Evolutionary conservation across 169 alveolate species (phyloP).

Genomic region (Cryptosporidium felis): DNA sequence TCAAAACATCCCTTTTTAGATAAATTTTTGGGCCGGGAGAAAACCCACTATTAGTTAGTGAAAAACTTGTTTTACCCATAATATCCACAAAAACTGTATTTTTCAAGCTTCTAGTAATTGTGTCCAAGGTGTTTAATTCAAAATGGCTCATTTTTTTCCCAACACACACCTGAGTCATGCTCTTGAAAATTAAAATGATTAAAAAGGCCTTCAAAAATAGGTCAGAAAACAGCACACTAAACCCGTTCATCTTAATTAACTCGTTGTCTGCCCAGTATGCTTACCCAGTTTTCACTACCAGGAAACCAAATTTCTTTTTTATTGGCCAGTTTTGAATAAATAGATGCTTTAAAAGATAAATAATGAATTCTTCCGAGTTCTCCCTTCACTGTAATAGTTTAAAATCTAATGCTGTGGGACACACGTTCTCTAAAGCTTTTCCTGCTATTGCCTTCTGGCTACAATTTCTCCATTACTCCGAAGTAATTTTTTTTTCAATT

Average conservation of each 20-base stretch:
- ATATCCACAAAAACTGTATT: constrained; percentile 38
- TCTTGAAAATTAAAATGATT: too few relatives aligned
- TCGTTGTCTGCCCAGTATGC: neutral
- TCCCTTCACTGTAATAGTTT: too few relatives aligned
- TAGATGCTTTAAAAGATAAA: constrained; percentile 4
- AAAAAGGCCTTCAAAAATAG: too few relatives aligned
- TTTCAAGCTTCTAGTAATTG: neutral
- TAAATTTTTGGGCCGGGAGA: constrained; percentile 29
- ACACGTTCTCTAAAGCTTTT: too few relatives aligned
- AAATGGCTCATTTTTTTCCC: neutral
- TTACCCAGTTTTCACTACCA: neutral
- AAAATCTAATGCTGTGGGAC: too few relatives aligned
- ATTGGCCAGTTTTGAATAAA: neutral
- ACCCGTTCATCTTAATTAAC: neutral
- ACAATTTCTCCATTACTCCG: neutral
- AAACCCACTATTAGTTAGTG: constrained; percentile 38
- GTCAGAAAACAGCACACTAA: too few relatives aligned
- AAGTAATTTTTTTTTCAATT: neutral
- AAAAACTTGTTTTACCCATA: constrained; percentile 3
- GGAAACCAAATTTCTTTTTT: neutral
- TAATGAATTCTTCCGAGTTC: too few relatives aligned
- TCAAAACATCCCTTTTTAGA: neutral
- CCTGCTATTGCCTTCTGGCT: too few relatives aligned
- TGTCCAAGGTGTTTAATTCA: constrained; percentile 8
- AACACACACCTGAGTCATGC: too few relatives aligned